phyloP scores from a whole-genome alignment of 2,329 filamentous ascomycete genomes.

The Cercospora zeina region DNA sequence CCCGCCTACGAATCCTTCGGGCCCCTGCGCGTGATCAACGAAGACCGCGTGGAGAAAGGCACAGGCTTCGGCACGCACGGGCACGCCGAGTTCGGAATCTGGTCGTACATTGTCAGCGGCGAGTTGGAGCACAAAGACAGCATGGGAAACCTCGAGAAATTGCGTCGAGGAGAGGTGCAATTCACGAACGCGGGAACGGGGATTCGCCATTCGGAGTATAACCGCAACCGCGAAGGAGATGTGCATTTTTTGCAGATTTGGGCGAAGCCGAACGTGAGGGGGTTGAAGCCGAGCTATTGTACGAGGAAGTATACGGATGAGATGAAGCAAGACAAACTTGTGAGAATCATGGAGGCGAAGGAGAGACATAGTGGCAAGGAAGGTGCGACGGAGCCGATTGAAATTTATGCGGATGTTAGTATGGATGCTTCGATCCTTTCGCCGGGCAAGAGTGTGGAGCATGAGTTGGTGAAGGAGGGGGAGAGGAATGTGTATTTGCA shows the following conservation, averaged over 20 bases:
- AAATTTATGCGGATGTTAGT: conserved; percentile 79
- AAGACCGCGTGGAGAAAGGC: conserved; percentile 74
- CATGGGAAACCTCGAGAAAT: conserved; percentile 69
- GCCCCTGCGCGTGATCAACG: conserved; percentile 79
- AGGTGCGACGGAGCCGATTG: conserved; percentile 68
- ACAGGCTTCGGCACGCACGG: conserved; percentile 82
- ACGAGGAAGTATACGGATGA: conserved; percentile 72
- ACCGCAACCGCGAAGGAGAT: conserved; percentile 68
- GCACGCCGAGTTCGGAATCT: conserved; percentile 86
- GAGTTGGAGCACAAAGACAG: conserved; percentile 86
- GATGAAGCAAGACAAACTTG: conserved; percentile 68
- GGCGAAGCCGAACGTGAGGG: conserved; percentile 74
- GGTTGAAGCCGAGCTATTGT: conserved; percentile 73
- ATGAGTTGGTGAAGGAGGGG: conserved; percentile 67
- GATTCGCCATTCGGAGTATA: conserved; percentile 79
- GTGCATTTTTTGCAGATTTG: conserved; percentile 90
- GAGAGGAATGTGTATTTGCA: conserved; percentile 76
- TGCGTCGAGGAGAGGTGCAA: conserved; percentile 80
- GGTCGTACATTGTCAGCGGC: conserved; percentile 80
- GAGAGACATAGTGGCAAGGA: conserved; percentile 66
- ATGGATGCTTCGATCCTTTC: conserved; percentile 77
- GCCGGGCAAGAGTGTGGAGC: conserved; percentile 66
- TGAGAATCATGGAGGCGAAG: conserved; percentile 74
- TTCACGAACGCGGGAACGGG: conserved; percentile 84
- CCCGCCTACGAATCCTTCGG: conserved; percentile 69